Percentiles rank a stretch among this genome's conserved stretches.
Conservation (phyloP, 1,284 basidiomycete genomes). For the Leccinum subrobustum region DNA sequence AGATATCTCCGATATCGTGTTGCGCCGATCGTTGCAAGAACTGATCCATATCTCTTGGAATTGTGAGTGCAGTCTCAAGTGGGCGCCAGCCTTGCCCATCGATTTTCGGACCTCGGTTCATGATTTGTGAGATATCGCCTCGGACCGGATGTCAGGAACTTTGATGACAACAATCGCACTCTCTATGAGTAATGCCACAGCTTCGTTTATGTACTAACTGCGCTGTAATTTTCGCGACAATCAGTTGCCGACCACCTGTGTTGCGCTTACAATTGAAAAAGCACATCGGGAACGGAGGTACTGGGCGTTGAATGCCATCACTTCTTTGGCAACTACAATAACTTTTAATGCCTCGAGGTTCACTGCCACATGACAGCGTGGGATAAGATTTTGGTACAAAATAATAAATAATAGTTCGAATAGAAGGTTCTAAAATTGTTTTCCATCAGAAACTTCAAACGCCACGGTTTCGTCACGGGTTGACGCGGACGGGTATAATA, state of each 20-base stretch:
- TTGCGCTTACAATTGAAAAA: background rate
- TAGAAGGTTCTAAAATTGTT: background rate
- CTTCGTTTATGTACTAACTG: background rate
- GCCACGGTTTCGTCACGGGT: no score
- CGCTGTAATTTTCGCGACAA: background rate
- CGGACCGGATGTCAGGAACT: background rate
- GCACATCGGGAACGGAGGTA: background rate
- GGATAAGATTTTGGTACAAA: background rate
- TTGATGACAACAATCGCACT: background rate
- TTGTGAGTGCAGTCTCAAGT: background rate
- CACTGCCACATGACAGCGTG: background rate
- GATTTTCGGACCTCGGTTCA: background rate
- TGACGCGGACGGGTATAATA: no score
- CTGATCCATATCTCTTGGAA: background rate
- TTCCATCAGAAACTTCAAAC: background rate
- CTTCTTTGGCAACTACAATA: no score
- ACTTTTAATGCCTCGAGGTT: background rate
- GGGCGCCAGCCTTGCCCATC: background rate
- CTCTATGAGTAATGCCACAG: no score
- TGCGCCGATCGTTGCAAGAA: background rate
- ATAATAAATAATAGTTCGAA: background rate
- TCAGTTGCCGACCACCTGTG: background rate
- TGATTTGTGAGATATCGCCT: background rate
- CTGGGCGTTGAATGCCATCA: background rate
- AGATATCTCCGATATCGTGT: background rate